Conservation (phyloP, 257 asterid genomes). For the Marsdenia floribunda region DNA sequence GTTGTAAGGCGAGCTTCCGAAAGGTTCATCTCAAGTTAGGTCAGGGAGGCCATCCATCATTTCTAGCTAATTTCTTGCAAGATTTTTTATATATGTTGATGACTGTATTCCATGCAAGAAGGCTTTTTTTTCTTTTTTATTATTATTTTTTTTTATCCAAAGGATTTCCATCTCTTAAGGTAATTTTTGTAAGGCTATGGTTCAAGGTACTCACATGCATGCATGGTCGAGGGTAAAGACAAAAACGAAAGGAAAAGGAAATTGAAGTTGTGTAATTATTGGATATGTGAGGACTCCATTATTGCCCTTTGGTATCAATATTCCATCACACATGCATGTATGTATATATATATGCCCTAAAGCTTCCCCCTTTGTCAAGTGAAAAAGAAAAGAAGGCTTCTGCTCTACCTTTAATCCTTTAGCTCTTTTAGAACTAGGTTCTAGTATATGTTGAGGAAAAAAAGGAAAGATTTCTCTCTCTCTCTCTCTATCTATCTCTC, state of each 20-base stretch:
- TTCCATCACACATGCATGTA: not conserved
- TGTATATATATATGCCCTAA: conserved; percentile 1
- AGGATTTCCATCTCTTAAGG: not conserved
- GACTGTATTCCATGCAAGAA: not conserved
- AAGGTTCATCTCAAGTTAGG: not conserved
- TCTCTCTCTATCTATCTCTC: too few relatives aligned
- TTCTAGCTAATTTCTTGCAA: not conserved
- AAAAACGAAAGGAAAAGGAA: conserved; percentile 10
- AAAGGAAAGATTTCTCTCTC: not conserved
- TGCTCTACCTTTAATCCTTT: conserved; percentile 8
- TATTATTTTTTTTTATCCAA: not conserved
- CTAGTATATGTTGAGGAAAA: not conserved
- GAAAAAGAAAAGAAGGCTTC: not conserved
- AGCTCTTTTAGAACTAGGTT: conserved; percentile 11
- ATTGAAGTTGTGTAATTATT: conserved; percentile 11
- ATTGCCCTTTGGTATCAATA: conserved; percentile 17
- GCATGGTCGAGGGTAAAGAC: conserved; percentile 7
- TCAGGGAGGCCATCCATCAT: not conserved
- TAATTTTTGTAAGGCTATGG: not conserved
- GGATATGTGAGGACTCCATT: conserved; percentile 15
- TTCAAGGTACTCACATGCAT: not conserved
- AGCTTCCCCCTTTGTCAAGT: not conserved
- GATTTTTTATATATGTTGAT: not conserved
- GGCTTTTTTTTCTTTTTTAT: not conserved
- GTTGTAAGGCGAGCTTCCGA: not conserved